Conservation (phyloP, 352 stramenopile species). For the Pythium diclinum region DNA sequence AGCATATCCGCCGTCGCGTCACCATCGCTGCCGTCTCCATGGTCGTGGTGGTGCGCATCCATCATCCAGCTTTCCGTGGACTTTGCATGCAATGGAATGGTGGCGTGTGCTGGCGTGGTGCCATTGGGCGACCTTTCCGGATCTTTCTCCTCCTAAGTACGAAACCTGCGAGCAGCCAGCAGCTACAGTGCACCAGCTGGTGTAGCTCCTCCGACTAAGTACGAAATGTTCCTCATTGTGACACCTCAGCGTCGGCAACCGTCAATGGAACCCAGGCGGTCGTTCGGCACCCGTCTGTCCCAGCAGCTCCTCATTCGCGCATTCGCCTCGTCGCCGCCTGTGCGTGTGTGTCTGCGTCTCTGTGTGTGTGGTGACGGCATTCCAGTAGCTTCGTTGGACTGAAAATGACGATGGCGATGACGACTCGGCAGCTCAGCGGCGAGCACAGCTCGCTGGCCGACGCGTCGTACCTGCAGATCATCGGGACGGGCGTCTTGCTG, state of each 20-base stretch:
- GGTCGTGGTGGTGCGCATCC: not conserved
- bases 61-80: not conserved
- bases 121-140: constrained; percentile 15
- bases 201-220: not conserved
- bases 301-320: not conserved
- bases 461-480: constrained; percentile 36
- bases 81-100: not conserved
- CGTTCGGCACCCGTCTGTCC: not conserved
- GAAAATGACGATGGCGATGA: not conserved
- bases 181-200: not conserved
- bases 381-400: not conserved
- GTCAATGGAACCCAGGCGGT: not conserved
- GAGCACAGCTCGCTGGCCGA: constrained; percentile 29
- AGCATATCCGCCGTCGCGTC: constrained; percentile 14
- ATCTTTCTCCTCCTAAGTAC: not conserved
- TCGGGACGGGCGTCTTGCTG: constrained; percentile 40
- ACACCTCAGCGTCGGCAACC: not conserved
- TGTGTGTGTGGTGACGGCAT: not conserved
- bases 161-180: not conserved
- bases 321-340: not conserved
- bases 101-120: not conserved
- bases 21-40: not conserved
- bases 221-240: constrained; percentile 3
- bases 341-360: not conserved
- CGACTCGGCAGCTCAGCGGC: constrained; percentile 19